These are phyloP conservation scores for Lodderomyces jiufengensis DNA, from an alignment of 1,139 yeast genomes.

Conservation along the genomic window DNA sequence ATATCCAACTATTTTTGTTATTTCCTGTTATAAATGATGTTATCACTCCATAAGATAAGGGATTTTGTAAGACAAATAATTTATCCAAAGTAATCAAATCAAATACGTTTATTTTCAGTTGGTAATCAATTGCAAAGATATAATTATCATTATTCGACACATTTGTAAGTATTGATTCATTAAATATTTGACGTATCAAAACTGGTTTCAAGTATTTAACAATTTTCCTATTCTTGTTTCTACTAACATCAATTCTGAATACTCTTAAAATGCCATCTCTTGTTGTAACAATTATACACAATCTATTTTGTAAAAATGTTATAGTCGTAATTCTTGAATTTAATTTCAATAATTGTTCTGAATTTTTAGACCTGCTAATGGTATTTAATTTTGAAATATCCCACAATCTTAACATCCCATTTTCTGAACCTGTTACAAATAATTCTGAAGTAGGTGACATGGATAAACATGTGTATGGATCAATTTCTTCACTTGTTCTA, in stretches of 20 bases:
- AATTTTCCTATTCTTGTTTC: slow-evolving; percentile 34
- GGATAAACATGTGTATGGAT: slow-evolving; percentile 51
- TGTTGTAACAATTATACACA: slow-evolving; percentile 67
- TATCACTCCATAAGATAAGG: slow-evolving; percentile 62
- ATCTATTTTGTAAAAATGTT: slow-evolving; percentile 54
- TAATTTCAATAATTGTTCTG: slow-evolving; percentile 49
- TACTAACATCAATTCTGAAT: slow-evolving; percentile 50
- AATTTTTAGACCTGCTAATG: slow-evolving; percentile 54
- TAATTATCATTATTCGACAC: slow-evolving; percentile 27
- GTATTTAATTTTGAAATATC: slow-evolving; percentile 63
- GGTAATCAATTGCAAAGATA: slow-evolving; percentile 51
- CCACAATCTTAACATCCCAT: slow-evolving; percentile 76
- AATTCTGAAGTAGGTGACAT: slow-evolving; percentile 61
- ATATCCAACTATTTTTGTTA: slow-evolving; percentile 49
- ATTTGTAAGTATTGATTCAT: slow-evolving; percentile 8
- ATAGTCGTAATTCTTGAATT: slow-evolving; percentile 47
- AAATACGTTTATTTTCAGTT: slow-evolving; percentile 49
- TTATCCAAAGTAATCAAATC: slow-evolving; percentile 60
- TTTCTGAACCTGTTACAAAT: slow-evolving; percentile 75
- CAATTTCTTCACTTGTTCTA: slow-evolving; percentile 36
- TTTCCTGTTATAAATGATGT: slow-evolving; percentile 58
- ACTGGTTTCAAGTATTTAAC: slow-evolving; percentile 33
- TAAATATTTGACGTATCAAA: slow-evolving; percentile 40
- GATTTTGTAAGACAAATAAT: slow-evolving; percentile 45
- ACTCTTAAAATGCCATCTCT: slow-evolving; percentile 60